Percentiles rank a stretch among this genome's conserved stretches.
Conservation (phyloP, 108 stramenopile species). For the Aurantiochytrium sp. region DNA sequence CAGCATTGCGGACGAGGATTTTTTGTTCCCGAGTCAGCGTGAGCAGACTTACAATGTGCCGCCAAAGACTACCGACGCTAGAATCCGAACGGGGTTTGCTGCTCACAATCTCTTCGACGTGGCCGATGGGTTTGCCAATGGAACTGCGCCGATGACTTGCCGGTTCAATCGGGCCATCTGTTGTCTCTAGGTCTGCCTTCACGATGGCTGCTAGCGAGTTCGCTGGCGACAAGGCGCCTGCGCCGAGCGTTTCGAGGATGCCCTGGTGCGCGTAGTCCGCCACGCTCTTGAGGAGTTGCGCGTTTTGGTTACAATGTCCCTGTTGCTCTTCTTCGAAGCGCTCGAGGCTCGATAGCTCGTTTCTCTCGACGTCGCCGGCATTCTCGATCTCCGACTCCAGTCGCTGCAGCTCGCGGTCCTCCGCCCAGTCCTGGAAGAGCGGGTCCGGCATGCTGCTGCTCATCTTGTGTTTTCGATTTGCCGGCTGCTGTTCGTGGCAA, state of each 20-base stretch:
- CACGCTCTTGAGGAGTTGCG: neutral
- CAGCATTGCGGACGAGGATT: neutral
- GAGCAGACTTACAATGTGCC: too few species aligned
- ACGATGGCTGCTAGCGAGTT: too few species aligned
- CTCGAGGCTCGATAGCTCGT: neutral
- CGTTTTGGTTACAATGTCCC: neutral
- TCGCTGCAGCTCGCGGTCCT: neutral
- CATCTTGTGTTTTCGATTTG: too few species aligned
- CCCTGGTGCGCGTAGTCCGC: neutral
- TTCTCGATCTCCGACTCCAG: neutral
- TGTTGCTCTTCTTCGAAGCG: neutral
- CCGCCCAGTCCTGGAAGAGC: neutral
- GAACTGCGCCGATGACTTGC: too few species aligned
- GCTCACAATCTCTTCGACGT: too few species aligned
- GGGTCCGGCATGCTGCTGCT: neutral
- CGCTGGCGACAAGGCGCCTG: too few species aligned
- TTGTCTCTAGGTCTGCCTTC: too few species aligned
- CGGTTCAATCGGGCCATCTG: too few species aligned
- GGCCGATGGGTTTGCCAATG: too few species aligned
- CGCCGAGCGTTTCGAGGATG: neutral
- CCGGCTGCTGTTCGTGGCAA: too few species aligned
- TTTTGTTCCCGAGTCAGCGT: neutral
- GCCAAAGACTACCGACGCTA: too few species aligned
- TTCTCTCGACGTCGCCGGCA: neutral
- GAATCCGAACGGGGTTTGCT: too few species aligned